Base-by-base conservation (phyloP, 345 rosid genomes). In the Crucihimalaya himalaica region DNA sequence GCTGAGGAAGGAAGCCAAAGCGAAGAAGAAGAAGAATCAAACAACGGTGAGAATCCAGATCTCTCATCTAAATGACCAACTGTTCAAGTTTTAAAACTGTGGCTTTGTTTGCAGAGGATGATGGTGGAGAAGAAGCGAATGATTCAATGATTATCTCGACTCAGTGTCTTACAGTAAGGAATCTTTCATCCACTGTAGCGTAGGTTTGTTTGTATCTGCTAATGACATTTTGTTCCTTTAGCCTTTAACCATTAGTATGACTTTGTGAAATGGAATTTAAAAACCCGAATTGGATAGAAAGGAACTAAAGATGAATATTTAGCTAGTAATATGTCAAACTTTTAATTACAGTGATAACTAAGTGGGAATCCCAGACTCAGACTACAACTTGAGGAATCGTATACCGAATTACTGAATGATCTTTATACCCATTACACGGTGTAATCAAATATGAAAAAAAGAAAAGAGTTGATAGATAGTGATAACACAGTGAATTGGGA, bases 41-140 rank as follows among this genome's bases (percentile, higher is more conserved):
- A 68, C 68, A 60, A 40, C 3, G 68, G 79, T 75, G 46, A 67
- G 55, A 58, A 50, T 67, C 72, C 37, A 7, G 16, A 15, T 55
- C 68, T 54, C 40, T 63, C 20, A 29, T 74, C 32, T 23, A 18
- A 47, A 28, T 58, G 29, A 39, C 19, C 8, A 1, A 67, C 8
- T 8, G 11, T 2, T 15, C 10, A 19, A 47, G 37, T 11, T 35
- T 18, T 9, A 43, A 40, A 73, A 14, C n/a, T 57, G 50, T 73
- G 53, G 35, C 67, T 57, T 74, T 68, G 31, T 60, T 68, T 67
- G 63, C 68, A 75, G 73, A 51, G 29, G 63, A 75, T 67, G 68
- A 40, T 68, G 63, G 11, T 60, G 74, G 40, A 59, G 79, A 75
- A 54, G 65, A 69, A 68, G 73, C 47, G 63, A 60, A 42, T 75